phyloP scores from a whole-genome alignment of 805 yeast species.

The Yamadazyma phyllophila region DNA sequence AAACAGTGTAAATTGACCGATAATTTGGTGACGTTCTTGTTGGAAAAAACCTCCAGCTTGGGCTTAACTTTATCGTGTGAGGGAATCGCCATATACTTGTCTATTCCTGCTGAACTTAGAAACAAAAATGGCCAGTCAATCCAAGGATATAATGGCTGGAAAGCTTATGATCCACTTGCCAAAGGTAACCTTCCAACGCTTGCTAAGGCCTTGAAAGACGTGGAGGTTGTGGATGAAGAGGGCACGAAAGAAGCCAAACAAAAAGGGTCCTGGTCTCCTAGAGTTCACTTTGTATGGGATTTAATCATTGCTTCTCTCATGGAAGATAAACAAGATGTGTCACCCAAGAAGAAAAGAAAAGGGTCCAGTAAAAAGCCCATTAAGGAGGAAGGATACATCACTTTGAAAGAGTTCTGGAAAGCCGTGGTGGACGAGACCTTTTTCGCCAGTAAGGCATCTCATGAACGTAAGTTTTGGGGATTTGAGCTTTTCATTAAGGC shows the following conservation, averaged over 20 bases:
- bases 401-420: slow-evolving; percentile 70
- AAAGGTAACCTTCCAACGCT: slow-evolving; percentile 62
- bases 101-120: slow-evolving; percentile 39
- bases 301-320: slow-evolving; percentile 49
- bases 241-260: slow-evolving; percentile 31
- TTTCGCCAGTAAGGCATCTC: slow-evolving; percentile 72
- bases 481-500: slow-evolving; percentile 64
- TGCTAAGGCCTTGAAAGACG: slow-evolving; percentile 63
- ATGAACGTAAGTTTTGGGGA: slow-evolving; percentile 86
- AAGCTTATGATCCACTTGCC: slow-evolving; percentile 67
- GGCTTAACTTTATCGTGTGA: slow-evolving; percentile 69
- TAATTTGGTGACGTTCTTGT: slow-evolving; percentile 19
- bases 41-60: slow-evolving; percentile 43
- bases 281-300: slow-evolving; percentile 76
- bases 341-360: slow-evolving; percentile 21
- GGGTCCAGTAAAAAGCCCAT: not conserved
- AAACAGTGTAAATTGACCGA: slow-evolving; percentile 13
- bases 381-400: slow-evolving; percentile 29
- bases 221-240: slow-evolving; percentile 38
- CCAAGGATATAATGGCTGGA: slow-evolving; percentile 49
- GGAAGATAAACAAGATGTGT: slow-evolving; percentile 18
- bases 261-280: slow-evolving; percentile 71
- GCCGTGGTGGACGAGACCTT: slow-evolving; percentile 75
- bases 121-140: slow-evolving; percentile 10
- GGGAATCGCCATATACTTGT: slow-evolving; percentile 70